These are phyloP conservation scores for Cerioporus squamosus DNA, from an alignment of 1,284 basidiomycete species.

Conservation along the genomic window DNA sequence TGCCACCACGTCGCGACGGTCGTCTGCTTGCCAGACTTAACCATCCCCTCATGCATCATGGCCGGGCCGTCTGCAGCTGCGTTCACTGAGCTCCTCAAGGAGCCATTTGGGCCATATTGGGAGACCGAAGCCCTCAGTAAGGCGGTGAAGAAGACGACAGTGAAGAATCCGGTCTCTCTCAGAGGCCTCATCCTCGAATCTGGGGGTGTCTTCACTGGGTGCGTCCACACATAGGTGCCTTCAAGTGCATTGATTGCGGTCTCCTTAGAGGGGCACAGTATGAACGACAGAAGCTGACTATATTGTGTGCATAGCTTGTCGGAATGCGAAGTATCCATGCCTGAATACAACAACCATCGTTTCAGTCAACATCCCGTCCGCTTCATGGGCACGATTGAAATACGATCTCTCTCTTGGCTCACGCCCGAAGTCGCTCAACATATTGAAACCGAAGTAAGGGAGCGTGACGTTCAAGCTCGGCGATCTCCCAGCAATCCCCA, in stretches of 20 bases:
- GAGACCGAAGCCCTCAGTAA: conserved; percentile 29
- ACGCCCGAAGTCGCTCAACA: conserved; percentile 43
- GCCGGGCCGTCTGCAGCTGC: not conserved
- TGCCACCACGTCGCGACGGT: conserved; percentile 8
- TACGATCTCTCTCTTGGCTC: conserved; percentile 49
- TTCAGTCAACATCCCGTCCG: conserved; percentile 28
- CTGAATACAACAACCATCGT: conserved; percentile 7
- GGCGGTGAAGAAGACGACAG: conserved; percentile 25
- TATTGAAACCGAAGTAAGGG: conserved; percentile 46
- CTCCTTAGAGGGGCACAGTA: no score
- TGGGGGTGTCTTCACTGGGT: conserved; percentile 30
- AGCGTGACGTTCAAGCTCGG: conserved; percentile 35
- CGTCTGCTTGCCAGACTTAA: not conserved
- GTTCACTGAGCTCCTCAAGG: conserved; percentile 20
- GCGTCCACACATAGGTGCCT: not conserved
- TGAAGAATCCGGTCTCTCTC: conserved; percentile 24
- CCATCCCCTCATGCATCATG: not conserved
- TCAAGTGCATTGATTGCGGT: no score
- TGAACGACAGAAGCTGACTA: not conserved
- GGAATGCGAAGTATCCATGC: conserved; percentile 23
- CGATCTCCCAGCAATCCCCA: not conserved
- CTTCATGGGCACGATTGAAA: conserved; percentile 49
- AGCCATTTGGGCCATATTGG: conserved; percentile 37
- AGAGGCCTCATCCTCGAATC: conserved; percentile 28
- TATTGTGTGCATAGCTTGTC: conserved; percentile 14